Base-by-base conservation (phyloP, 805 yeast species). In the Tetrapisispora namnaoensis region DNA sequence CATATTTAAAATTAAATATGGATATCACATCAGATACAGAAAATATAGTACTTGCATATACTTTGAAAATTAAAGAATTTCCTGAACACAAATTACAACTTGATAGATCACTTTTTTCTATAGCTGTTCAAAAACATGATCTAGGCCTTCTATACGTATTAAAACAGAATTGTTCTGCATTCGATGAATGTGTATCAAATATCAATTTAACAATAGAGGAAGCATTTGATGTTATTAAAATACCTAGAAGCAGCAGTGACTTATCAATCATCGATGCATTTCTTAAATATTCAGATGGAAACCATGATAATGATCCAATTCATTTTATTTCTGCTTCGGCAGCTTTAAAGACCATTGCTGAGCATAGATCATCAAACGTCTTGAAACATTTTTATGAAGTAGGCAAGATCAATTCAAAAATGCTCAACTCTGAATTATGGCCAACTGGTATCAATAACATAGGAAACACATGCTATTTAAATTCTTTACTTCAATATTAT, bases 401-500 rank as follows among this genome's bases (percentile, higher is more conserved):
- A 0, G 95, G 95, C 0, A 67, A 73, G 22, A 68, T 83, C 37
- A 86, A 83, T 61, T 75, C 80, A 5, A 68, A 75, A 13, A 62
- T 74, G 1, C 64, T 84, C 20, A 80, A 88, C 0, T 75, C 79
- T 0, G 80, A 77, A 16, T 75, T 77, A 42, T 82, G 91, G 78
- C 99, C 99, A 0, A 87, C 88, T 4, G 99, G 99, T 0, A 73
- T 93, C 60, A 86, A 84, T 65, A 93, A 93, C 62, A 90, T 88
- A 53, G 99, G 99, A 16, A 93, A 93, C 62, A 91, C 99, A 0
- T 93, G 99, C 66, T 90, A 90, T 57, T 71, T 93, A 64, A 90
- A 93, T 63, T 90, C 98, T 0, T 71, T 93, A 45, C 69, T 91
- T 37, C 99, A 91, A 62, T 91, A 83, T 59, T 91, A 88, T 63